Evolutionary conservation across 257 asterid genomes (phyloP), one percentile per base, ranked within the genome.

Genomic region (Nicotiana tomentosiformis): DNA sequence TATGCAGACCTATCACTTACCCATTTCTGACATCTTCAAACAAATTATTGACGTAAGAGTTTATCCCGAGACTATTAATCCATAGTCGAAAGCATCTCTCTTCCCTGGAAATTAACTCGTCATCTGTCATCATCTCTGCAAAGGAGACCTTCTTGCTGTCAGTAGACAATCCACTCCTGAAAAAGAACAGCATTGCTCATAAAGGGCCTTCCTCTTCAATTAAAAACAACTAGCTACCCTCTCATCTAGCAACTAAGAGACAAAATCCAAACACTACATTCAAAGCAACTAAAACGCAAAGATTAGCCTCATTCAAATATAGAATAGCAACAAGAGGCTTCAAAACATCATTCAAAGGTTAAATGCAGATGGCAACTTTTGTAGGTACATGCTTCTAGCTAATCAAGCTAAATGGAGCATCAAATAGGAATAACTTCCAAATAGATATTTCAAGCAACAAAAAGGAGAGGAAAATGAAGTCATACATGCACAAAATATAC

Each of bases 51-150:
- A 96, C 91, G 80, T 93, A 96, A 77, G 98, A 87, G 84, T 76
- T 60, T 78, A 92, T 96, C 80, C 99, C 99, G 61, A 96, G 87
- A 88, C 99, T 96, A 87, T 96, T 96, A 91, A 96, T 94, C 99
- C 99, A 96, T 78, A 96, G 89, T 56, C 98, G 95, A 82, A 94
- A 96, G 89, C 99, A 96, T 88, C 99, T 94, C 88, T 96, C 98
- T 87, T 96, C 99, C 90, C 99, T 90, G n/a, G 99, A 93, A 84
- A 94, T 93, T 80, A 84, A 88, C 85, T 92, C 98, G 43, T 96
- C 99, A 81, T 95, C 98, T 5, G 99, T 90, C 97, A 95, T 95
- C 99, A 95, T 95, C 90, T 93, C 99, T 18, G 98, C 99, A 80
- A 85, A 96, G 58, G 95, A 91, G 64, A 91, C 68, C 89, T 91